Evolutionary conservation across 306 rosid genomes (phyloP).

Genomic region (Bauhinia variegata): DNA sequence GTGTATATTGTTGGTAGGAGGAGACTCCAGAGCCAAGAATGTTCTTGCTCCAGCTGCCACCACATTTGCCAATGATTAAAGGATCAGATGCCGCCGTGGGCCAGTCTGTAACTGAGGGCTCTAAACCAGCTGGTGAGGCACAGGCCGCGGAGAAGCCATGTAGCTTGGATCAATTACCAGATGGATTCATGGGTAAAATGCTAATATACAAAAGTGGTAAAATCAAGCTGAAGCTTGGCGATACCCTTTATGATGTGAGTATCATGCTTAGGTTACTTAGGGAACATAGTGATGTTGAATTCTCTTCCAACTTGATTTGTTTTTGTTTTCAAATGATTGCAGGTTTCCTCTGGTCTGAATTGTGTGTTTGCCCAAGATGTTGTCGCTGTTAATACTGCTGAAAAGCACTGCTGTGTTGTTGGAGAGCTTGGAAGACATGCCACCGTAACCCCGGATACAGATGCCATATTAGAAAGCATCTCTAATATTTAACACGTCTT

Average conservation of each 20-base stretch:
- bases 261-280: too few species aligned
- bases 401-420: conserved; percentile 61
- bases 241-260: conserved; percentile 82
- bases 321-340: conserved; percentile 34
- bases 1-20: conserved; percentile 59
- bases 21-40: conserved; percentile 64
- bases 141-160: conserved; percentile 35
- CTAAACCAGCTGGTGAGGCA: conserved; percentile 32
- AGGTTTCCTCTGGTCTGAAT: conserved; percentile 80
- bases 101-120: conserved; percentile 36
- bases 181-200: conserved; percentile 86
- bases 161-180: conserved; percentile 57
- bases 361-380: conserved; percentile 68
- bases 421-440: conserved; percentile 73
- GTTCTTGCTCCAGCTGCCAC: conserved; percentile 66
- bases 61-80: conserved; percentile 51
- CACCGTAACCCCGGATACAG: conserved; percentile 65
- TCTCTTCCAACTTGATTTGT: conserved; percentile 6
- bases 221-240: conserved; percentile 76
- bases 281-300: background rate
- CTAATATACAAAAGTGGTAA: conserved; percentile 78
- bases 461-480: conserved; percentile 49
- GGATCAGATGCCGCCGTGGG: conserved; percentile 36
- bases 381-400: conserved; percentile 59
- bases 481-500: conserved; percentile 36